Percentiles rank a stretch among this genome's conserved stretches.
Evolutionary conservation across 306 rosid genomes (phyloP).

Genomic region (Cucumis sativus): DNA sequence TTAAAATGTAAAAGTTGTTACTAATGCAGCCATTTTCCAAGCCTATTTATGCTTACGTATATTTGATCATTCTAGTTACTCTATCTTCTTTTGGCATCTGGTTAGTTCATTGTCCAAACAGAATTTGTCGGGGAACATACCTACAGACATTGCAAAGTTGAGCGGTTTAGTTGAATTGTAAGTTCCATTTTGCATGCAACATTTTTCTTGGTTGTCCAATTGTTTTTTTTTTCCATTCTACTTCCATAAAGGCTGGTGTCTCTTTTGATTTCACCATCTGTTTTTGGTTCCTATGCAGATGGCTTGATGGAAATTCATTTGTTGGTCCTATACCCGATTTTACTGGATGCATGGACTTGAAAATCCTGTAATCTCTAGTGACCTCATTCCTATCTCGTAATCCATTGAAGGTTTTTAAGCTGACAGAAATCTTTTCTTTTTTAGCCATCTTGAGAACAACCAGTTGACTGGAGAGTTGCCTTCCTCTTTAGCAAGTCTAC

Average conservation of each 20-base stretch:
- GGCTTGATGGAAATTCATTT: conserved; percentile 49
- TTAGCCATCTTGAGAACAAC: conserved; percentile 90
- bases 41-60: neutral
- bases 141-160: conserved; percentile 57
- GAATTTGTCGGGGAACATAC: conserved; percentile 73
- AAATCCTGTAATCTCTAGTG: conserved; percentile 52
- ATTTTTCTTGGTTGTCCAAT: conserved; percentile 8
- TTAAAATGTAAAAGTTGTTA: conserved; percentile 50
- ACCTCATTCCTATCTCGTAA: conserved; percentile 6
- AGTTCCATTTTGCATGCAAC: conserved; percentile 24
- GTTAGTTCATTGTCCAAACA: conserved; percentile 58
- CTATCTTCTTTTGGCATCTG: conserved; percentile 22
- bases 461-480: conserved; percentile 66
- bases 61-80: conserved; percentile 20
- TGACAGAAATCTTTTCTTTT: conserved; percentile 23
- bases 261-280: neutral
- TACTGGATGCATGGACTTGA: conserved; percentile 55
- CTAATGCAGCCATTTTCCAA: conserved; percentile 5
- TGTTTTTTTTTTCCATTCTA: conserved; percentile 10
- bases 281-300: conserved; percentile 24
- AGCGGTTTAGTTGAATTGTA: conserved; percentile 73
- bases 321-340: conserved; percentile 79
- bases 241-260: neutral
- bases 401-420: conserved; percentile 10
- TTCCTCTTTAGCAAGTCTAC: conserved; percentile 50